Evolutionary conservation across 2,329 filamentous ascomycete genomes (phyloP), one percentile per base, ranked within the genome.

Genomic region (Alternaria novae-zelandiae): DNA sequence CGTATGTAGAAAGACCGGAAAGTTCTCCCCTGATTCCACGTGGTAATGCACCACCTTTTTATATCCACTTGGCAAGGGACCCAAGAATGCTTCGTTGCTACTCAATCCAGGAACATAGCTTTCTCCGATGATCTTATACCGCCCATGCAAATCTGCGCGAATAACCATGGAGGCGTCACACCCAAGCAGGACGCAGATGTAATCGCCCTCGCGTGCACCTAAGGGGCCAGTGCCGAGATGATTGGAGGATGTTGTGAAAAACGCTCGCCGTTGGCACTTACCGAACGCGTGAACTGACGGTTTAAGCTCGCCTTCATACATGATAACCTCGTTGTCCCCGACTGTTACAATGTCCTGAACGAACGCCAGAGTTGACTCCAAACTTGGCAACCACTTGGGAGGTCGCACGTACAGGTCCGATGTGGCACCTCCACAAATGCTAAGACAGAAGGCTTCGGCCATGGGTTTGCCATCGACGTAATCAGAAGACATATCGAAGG

Each of bases 391-490:
- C n/a, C n/a, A n/a, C n/a, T n/a, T n/a, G n/a, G n/a, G n/a, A n/a
- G n/a, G n/a, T n/a, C n/a, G n/a, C n/a, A n/a, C n/a, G n/a, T n/a
- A n/a, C 2, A 12, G 6, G 11, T 54, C 51, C 8, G 20, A 17
- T 21, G 13, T 0, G 2, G 0, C 0, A 23, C 51, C 30, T 23
- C 11, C 15, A n/a, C 30, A 43, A 3, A 43, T n/a, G 2, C 10
- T 2, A 12, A 20, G 51, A 17, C 32, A 54, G 9, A 41, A 43
- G 12, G 51, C 20, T n/a, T 54, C 32, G 15, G 21, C 8, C 11
- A 54, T 25, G 10, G 51, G 2, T 11, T 17, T 43, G 15, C 51
- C 20, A 12, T 54, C 13, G 5, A 54, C 32, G 15, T 54, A 43
- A 17, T 11, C 2, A 5, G 28, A 36, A 10, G 10, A 2, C 20